Percentiles rank a stretch among this genome's conserved stretches.
Conservation (phyloP, 2,329 filamentous ascomycete genomes). For the Venturiaceae sp. region DNA sequence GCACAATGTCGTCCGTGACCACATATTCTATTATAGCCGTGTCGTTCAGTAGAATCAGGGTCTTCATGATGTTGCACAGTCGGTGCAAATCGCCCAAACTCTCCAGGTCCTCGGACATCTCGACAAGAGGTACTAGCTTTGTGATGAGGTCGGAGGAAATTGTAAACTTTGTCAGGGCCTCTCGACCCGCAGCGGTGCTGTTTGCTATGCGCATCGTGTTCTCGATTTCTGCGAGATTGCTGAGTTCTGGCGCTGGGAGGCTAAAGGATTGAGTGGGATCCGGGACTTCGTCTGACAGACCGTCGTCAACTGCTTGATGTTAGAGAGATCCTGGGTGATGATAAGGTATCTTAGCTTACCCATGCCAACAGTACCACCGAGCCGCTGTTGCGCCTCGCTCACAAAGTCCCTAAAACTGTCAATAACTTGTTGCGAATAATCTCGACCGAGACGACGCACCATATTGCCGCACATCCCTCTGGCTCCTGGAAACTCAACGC, state of each 20-base stretch:
- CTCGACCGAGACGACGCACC: slow-evolving; percentile 44
- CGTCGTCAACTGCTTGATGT: slow-evolving; percentile 53
- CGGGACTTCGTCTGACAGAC: slow-evolving; percentile 77
- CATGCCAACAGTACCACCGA: slow-evolving; percentile 51
- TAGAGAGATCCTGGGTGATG: neutral
- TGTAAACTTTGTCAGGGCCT: slow-evolving; percentile 80
- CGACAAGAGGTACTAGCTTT: slow-evolving; percentile 77
- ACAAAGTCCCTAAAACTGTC: slow-evolving; percentile 69
- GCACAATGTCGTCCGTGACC: slow-evolving; percentile 78
- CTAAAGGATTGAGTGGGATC: slow-evolving; percentile 62
- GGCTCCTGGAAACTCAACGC: slow-evolving; percentile 96
- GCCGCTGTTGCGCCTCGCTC: slow-evolving; percentile 69
- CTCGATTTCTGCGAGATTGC: slow-evolving; percentile 76
- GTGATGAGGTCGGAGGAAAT: slow-evolving; percentile 77
- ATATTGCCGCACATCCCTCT: slow-evolving; percentile 86
- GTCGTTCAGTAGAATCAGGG: slow-evolving; percentile 88
- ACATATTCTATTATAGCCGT: slow-evolving; percentile 89
- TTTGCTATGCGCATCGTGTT: slow-evolving; percentile 72
- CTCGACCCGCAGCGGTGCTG: slow-evolving; percentile 63
- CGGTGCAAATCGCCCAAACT: slow-evolving; percentile 78
- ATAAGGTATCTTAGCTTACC: slow-evolving; percentile 38
- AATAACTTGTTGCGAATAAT: slow-evolving; percentile 9
- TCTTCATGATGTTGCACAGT: slow-evolving; percentile 97
- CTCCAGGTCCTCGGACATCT: slow-evolving; percentile 85
- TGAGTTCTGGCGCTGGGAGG: slow-evolving; percentile 71